phyloP scores from a whole-genome alignment of 768 basidiomycete genomes.

The Xerocomus spinulosus region DNA sequence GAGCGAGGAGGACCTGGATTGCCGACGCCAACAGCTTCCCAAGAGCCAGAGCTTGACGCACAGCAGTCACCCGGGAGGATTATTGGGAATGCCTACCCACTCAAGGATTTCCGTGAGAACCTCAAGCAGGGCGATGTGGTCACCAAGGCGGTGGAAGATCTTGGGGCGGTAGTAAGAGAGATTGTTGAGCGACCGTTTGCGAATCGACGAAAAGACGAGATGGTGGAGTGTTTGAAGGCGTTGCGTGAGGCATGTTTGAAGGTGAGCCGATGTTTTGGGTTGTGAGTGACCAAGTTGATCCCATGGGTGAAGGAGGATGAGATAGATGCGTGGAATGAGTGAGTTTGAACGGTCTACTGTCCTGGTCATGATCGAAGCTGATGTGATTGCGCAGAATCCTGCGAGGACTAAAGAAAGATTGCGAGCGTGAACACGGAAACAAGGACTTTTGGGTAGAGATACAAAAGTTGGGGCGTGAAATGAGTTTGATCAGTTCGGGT shows the following conservation, averaged over 20 bases:
- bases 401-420: constrained; percentile 51
- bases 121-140: constrained; percentile 73
- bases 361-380: not conserved
- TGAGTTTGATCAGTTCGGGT: constrained; percentile 57
- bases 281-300: not conserved
- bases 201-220: constrained; percentile 56
- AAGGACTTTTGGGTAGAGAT: constrained; percentile 63
- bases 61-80: constrained; percentile 67
- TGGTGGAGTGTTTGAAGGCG: constrained; percentile 66
- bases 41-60: constrained; percentile 42
- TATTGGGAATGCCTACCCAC: constrained; percentile 67
- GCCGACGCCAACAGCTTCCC: constrained; percentile 53
- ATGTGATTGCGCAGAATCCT: constrained; percentile 48
- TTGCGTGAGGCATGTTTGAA: constrained; percentile 64
- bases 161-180: constrained; percentile 66
- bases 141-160: constrained; percentile 79
- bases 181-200: constrained; percentile 71
- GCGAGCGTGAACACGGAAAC: constrained; percentile 54
- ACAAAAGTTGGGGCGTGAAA: constrained; percentile 42
- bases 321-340: constrained; percentile 79
- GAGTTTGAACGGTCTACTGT: constrained; percentile 12
- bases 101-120: constrained; percentile 73
- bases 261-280: constrained; percentile 35
- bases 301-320: constrained; percentile 65
- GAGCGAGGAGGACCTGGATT: constrained; percentile 23